Base-by-base conservation (phyloP, 1,284 basidiomycete species). In the Bjerkandera adusta region DNA sequence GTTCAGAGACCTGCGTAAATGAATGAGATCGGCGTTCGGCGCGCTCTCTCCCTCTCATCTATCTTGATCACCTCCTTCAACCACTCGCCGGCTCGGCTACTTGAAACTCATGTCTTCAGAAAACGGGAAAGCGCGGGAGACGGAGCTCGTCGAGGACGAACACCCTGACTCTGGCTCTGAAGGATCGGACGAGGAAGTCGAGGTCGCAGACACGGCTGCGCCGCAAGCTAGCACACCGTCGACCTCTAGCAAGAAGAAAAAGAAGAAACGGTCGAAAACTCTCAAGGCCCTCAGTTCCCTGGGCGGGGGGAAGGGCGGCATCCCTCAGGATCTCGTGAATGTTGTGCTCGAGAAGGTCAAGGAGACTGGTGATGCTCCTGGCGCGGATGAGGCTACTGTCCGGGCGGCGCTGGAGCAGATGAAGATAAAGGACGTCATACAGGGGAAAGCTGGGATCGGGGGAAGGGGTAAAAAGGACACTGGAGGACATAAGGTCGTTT, bases 401-500 rank as follows among this genome's bases (percentile, higher is more conserved):
- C 68, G 80, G 51, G 66, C 74, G 52, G 79, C 78, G 12, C 61
- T 90, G 52, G 76, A 85, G 55, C 79, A 83, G 53, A 67, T 89
- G 67, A 87, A 81, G 63, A 75, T 89, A 30, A 81, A 81, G 74
- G 86, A 90, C 54, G 75, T 87, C 8, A 68, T 82, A 18, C 77
- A 86, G 59, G 86, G 84, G 2, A 89, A 87, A 60, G 68, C 77
- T 30, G 85, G 82, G 5, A 56, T 83, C 29, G 80, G 79, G n/a
- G 85, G 82, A 4, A 71, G 73, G 52, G 85, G 84, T 57, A 84
- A 78, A 60, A 89, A 92, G 69, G 79, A 89, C 53, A 75, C 87
- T 57, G 89, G 86, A 22, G 85, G 88, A 60, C 92, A 96, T 66
- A 96, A 96, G 75, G 92, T 89, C 41, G 72, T 57, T 36, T 18